Evolutionary conservation across 257 asterid genomes (phyloP).

Genomic region (Solanum lycopersicoides): DNA sequence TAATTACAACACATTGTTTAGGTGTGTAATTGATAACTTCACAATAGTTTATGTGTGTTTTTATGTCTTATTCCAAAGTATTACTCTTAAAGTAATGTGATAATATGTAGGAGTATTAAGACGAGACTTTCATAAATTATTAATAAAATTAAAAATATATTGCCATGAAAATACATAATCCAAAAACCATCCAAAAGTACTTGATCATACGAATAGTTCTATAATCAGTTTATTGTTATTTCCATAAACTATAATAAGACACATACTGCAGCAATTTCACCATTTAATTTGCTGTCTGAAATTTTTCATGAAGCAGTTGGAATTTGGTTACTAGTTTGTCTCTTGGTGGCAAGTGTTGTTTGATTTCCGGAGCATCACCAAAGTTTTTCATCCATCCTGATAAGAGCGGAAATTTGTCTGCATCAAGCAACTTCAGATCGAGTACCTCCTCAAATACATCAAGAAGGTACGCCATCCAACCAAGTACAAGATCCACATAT

Average conservation of each 20-base stretch:
- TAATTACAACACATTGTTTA: neutral
- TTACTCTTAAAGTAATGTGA: neutral
- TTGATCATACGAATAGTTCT: neutral
- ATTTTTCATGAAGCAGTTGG: conserved; percentile 21
- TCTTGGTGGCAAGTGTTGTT: conserved; percentile 53
- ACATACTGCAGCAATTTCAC: neutral
- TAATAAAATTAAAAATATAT: too few species aligned
- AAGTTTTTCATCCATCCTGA: conserved; percentile 43
- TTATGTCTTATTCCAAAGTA: neutral
- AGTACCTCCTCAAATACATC: conserved; percentile 35
- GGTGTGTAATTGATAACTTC: neutral
- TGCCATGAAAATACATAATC: neutral
- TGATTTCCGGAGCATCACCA: conserved; percentile 30
- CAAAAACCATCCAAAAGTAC: neutral
- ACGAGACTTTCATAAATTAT: neutral
- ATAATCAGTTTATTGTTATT: neutral
- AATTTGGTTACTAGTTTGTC: conserved; percentile 42
- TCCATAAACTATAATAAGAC: neutral
- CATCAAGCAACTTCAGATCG: conserved; percentile 28
- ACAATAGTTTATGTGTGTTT: neutral
- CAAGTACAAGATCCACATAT: conserved; percentile 47
- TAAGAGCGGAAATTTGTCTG: conserved; percentile 29
- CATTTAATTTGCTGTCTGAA: conserved; percentile 9
- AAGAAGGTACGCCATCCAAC: conserved; percentile 40
- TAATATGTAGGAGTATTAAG: neutral